Conservation (phyloP, 345 rosid species). For the Populus deltoides region DNA sequence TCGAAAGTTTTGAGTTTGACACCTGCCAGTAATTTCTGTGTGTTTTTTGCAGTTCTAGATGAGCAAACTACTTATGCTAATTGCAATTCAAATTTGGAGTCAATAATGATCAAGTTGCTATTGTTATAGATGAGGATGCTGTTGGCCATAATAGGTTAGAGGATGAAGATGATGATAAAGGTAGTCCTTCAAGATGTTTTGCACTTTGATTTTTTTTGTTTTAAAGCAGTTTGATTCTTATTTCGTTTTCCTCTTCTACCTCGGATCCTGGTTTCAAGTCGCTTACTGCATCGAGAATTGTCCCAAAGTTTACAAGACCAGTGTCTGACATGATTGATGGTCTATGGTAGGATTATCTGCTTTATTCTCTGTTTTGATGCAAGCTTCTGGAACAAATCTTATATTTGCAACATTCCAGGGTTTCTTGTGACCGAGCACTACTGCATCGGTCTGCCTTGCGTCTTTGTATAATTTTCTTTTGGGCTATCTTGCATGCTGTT, state of each 20-base stretch:
- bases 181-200: conserved; percentile 43
- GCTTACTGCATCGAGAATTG: conserved; percentile 70
- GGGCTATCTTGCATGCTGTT: conserved; percentile 85
- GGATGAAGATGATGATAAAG: conserved; percentile 18
- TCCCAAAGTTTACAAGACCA: conserved; percentile 80
- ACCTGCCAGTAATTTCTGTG: background rate
- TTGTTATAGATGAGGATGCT: conserved; percentile 66
- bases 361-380: conserved; percentile 8
- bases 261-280: conserved; percentile 95
- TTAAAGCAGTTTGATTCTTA: background rate
- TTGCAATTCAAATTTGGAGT: background rate
- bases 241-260: background rate
- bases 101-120: conserved; percentile 84
- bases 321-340: conserved; percentile 82
- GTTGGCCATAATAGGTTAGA: conserved; percentile 50
- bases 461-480: conserved; percentile 76
- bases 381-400: background rate
- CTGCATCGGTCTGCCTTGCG: conserved; percentile 89
- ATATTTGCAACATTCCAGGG: conserved; percentile 45
- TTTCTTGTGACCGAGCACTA: conserved; percentile 88
- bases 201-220: background rate
- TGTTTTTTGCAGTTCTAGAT: background rate
- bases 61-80: background rate
- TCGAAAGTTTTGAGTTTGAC: background rate
- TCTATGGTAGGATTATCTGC: conserved; percentile 52